A percentile compares a stretch with the other conserved stretches of the same genome.
Conservation (phyloP, 2,329 filamentous ascomycete genomes). For the Alternaria rosae region DNA sequence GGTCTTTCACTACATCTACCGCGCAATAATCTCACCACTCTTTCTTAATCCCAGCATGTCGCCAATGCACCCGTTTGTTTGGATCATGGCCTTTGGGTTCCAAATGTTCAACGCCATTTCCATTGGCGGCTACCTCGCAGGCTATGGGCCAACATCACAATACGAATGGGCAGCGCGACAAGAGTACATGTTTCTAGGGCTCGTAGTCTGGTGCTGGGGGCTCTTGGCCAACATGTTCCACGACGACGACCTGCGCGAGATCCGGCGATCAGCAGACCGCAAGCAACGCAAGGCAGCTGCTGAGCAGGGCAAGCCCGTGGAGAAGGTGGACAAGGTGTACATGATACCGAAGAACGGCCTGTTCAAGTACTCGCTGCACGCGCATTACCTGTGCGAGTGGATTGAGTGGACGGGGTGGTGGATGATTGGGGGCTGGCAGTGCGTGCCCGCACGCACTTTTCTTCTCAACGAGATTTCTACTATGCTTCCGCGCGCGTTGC, state of each 20-base stretch:
- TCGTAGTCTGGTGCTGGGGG: constrained; percentile 78
- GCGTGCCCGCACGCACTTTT: constrained; percentile 80
- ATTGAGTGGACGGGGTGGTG: constrained; percentile 93
- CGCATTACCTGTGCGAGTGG: constrained; percentile 98
- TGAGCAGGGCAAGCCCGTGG: constrained; percentile 54
- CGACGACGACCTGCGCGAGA: constrained; percentile 87
- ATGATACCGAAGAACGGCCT: constrained; percentile 83
- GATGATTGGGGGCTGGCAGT: constrained; percentile 71
- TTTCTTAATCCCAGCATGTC: constrained; percentile 89
- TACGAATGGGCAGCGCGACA: constrained; percentile 58
- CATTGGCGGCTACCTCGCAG: constrained; percentile 81
- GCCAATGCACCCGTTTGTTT: constrained; percentile 78
- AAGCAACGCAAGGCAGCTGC: constrained; percentile 62
- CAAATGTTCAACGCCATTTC: constrained; percentile 82
- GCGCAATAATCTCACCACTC: constrained; percentile 81
- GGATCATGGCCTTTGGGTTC: constrained; percentile 70
- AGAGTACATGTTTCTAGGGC: constrained; percentile 65
- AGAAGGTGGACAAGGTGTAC: constrained; percentile 80
- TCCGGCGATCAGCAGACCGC: constrained; percentile 73
- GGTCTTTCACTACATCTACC: constrained; percentile 88
- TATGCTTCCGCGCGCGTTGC: constrained; percentile 86
- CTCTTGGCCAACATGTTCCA: constrained; percentile 85
- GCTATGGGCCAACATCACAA: constrained; percentile 74
- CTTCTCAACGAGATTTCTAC: constrained; percentile 85
- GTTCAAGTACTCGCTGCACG: constrained; percentile 83